Evolutionary conservation across 768 basidiomycete species (phyloP), one percentile per base, ranked within the genome.

Genomic region (Tricholoma hemisulphureum): DNA sequence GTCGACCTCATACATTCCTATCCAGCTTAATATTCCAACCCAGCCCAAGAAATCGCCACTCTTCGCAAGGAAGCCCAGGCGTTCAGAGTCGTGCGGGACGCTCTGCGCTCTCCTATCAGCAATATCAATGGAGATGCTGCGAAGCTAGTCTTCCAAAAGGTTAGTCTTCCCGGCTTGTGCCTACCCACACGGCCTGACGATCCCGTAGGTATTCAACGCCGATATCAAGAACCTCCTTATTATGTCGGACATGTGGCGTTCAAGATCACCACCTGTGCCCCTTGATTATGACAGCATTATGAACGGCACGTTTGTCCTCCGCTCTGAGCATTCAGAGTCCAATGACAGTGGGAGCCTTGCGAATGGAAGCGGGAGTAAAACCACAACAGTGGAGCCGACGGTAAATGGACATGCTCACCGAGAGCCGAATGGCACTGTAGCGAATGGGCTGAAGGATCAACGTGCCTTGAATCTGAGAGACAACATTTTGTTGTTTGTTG

Each of bases 191-290:
- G 14, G 43, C 23, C 53, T 45, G 13, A 56, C 24, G 35, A 7
- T 21, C 46, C n/a, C 35, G 23, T 10, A 97, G 95, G 91, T 97
- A 16, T 99, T 95, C 78, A 80, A 86, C 55, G 70, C 81, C 2
- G 97, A 99, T 65, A 93, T 98, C 63, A 80, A 83, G 51, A 93
- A 96, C 56, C 80, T 99, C 0, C 78, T 99, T 28, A 84, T 83
- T 16, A 99, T 99, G 97, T 74, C 84, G 13, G 97, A 98, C 65
- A 98, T 99, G 95, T 99, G 97, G 97, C 87, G 87, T 29, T 83
- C 89, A 6, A 83, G 96, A 37, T 83, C 87, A n/a, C 89, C 88
- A 52, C 97, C 97, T 1, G 83, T 82, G 0, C 87, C 95, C 1
- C 82, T 99, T 24, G 86, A 91, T 58, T 94, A 87, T 65, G 86